Conservation (phyloP, 2,329 filamentous ascomycete genomes). For the Periconia macrospinosa region DNA sequence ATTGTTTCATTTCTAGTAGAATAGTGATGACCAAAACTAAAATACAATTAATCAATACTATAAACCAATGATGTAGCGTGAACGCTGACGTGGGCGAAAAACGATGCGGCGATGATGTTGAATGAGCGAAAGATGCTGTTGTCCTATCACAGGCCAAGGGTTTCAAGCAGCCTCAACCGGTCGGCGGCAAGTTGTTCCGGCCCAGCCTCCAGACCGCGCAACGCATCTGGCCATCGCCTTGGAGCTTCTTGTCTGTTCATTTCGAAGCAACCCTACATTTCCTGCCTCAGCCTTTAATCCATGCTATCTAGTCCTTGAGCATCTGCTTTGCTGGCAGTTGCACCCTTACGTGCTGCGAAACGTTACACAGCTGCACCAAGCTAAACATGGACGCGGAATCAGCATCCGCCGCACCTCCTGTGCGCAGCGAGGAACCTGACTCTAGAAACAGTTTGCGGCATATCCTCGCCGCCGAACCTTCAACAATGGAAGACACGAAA, state of each 20-base stretch:
- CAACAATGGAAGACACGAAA: slow-evolving; percentile 37
- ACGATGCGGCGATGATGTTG: no score
- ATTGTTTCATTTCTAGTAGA: no score
- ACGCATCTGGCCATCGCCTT: neutral
- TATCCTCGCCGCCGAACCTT: slow-evolving; percentile 39
- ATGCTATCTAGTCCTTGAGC: neutral
- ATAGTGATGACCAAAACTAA: no score
- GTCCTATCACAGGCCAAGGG: neutral
- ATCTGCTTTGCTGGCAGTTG: neutral
- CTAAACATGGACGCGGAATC: slow-evolving; percentile 20
- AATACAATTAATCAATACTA: no score
- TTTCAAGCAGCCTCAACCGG: neutral
- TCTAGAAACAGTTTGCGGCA: slow-evolving; percentile 44
- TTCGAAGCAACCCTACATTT: neutral
- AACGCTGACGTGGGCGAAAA: no score
- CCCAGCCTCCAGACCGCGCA: neutral
- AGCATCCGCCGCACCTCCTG: slow-evolving; percentile 16
- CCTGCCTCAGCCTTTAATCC: neutral
- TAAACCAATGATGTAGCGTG: no score
- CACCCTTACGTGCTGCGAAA: neutral
- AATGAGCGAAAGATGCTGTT: no score
- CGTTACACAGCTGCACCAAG: slow-evolving; percentile 9
- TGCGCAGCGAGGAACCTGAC: slow-evolving; percentile 38
- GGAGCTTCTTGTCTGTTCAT: neutral
- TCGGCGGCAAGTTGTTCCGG: neutral